These are phyloP conservation scores for Plantago coronopus DNA, from an alignment of 305 asterid genomes.

Conservation along the genomic window DNA sequence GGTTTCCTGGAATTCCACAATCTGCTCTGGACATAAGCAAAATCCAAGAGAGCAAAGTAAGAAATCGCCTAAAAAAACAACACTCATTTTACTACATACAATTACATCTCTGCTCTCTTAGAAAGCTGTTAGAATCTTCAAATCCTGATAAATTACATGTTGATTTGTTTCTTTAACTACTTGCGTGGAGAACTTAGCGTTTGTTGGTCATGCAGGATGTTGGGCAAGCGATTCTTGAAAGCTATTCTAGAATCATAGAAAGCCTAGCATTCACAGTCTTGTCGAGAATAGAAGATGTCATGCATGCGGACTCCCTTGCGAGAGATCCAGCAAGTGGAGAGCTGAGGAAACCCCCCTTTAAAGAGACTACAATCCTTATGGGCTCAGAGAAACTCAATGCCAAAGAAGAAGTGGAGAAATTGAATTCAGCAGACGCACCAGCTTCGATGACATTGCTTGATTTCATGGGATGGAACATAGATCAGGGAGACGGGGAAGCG, in stretches of 20 bases:
- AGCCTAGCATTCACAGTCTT: slow-evolving; percentile 56
- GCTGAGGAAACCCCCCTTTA: slow-evolving; percentile 27
- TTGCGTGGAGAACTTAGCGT: slow-evolving; percentile 4
- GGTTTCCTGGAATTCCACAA: slow-evolving; percentile 68
- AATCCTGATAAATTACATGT: too few species aligned
- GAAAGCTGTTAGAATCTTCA: too few species aligned
- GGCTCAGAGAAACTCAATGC: slow-evolving; percentile 24
- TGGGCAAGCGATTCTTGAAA: slow-evolving; percentile 62
- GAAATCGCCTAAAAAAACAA: slow-evolving; percentile 3
- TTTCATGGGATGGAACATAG: slow-evolving; percentile 63
- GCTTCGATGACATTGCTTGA: slow-evolving; percentile 54
- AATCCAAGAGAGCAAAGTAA: slow-evolving; percentile 57
- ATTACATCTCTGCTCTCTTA: too few species aligned
- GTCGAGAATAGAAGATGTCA: slow-evolving; percentile 60
- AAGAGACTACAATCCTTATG: slow-evolving; percentile 20
- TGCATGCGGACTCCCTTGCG: slow-evolving; percentile 47
- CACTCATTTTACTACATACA: too few species aligned
- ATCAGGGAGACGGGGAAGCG: slow-evolving; percentile 35
- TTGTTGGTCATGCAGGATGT: slow-evolving; percentile 39
- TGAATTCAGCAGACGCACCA: slow-evolving; percentile 31
- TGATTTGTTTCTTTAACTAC: not conserved
- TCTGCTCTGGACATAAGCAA: slow-evolving; percentile 69
- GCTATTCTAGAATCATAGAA: slow-evolving; percentile 66
- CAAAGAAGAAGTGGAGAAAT: slow-evolving; percentile 35
- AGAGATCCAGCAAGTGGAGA: slow-evolving; percentile 37